Percentiles rank a stretch among this genome's conserved stretches.
Evolutionary conservation across 2,329 filamentous ascomycete genomes (phyloP).

Genomic region (Botrytis cinerea): DNA sequence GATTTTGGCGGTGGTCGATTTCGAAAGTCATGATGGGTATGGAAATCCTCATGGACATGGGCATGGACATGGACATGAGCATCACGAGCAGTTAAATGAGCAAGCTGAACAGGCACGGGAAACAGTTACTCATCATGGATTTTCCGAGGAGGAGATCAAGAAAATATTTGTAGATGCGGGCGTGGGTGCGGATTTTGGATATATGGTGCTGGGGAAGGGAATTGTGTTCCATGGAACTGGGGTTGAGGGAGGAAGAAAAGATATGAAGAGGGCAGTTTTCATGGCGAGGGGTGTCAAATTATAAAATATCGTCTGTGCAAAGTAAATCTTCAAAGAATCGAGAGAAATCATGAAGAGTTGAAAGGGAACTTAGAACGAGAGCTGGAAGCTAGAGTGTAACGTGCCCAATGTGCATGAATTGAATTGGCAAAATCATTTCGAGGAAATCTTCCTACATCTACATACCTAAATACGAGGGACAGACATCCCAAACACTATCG

Average conservation of each 20-base stretch:
- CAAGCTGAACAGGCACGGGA: conserved; percentile 43
- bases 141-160: conserved; percentile 59
- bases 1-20: conserved; percentile 67
- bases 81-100: not conserved
- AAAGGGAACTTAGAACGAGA: too few relatives aligned
- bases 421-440: too few relatives aligned
- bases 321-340: not conserved
- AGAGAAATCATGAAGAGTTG: accelerated
- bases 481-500: not conserved
- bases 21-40: conserved; percentile 54
- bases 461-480: not conserved
- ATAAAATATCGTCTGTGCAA: not conserved
- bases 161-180: conserved; percentile 66
- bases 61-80: conserved; percentile 35
- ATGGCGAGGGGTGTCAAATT: conserved; percentile 32
- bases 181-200: conserved; percentile 56
- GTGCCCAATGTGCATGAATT: not conserved
- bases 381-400: not conserved
- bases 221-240: conserved; percentile 33
- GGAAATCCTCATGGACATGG: conserved; percentile 29
- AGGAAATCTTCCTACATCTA: too few relatives aligned
- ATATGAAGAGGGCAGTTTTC: conserved; percentile 32
- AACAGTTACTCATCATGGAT: conserved; percentile 67
- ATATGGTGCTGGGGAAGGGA: conserved; percentile 43
- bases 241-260: conserved; percentile 16